Evolutionary conservation across 352 stramenopile species (phyloP).

Genomic region (Paralagenidium karlingii): DNA sequence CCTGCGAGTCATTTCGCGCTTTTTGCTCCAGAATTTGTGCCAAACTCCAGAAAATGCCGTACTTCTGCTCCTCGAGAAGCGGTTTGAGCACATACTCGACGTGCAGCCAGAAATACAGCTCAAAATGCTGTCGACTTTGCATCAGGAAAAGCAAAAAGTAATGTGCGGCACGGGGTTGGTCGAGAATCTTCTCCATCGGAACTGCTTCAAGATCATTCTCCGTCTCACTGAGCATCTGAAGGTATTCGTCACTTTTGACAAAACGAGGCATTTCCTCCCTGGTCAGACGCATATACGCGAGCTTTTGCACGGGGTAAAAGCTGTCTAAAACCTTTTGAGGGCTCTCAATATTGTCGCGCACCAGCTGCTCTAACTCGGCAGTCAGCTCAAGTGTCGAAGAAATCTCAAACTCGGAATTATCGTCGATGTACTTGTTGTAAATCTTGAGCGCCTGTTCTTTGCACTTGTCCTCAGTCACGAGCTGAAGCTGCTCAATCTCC

Average conservation of each 20-base stretch:
- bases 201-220: slow-evolving; percentile 64
- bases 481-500: slow-evolving; percentile 70
- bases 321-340: slow-evolving; percentile 37
- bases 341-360: slow-evolving; percentile 48
- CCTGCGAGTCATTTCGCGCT: slow-evolving; percentile 59
- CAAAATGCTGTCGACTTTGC: slow-evolving; percentile 79
- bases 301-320: slow-evolving; percentile 78
- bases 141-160: slow-evolving; percentile 83
- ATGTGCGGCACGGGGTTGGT: slow-evolving; percentile 64
- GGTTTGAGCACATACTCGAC: slow-evolving; percentile 79
- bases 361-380: slow-evolving; percentile 54
- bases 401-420: slow-evolving; percentile 73
- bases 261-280: slow-evolving; percentile 72
- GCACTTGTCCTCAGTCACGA: slow-evolving; percentile 45
- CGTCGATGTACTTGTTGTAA: slow-evolving; percentile 80
- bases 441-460: slow-evolving; percentile 71
- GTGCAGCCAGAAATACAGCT: slow-evolving; percentile 82
- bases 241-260: slow-evolving; percentile 73
- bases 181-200: slow-evolving; percentile 39
- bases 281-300: slow-evolving; percentile 75
- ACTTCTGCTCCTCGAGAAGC: slow-evolving; percentile 27
- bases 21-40: slow-evolving; percentile 54
- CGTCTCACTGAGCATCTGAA: slow-evolving; percentile 74
- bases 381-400: slow-evolving; percentile 68
- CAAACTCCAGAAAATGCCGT: slow-evolving; percentile 54